Evolutionary conservation across 1,284 basidiomycete species (phyloP).

Genomic region (Anthracocystis setariae): DNA sequence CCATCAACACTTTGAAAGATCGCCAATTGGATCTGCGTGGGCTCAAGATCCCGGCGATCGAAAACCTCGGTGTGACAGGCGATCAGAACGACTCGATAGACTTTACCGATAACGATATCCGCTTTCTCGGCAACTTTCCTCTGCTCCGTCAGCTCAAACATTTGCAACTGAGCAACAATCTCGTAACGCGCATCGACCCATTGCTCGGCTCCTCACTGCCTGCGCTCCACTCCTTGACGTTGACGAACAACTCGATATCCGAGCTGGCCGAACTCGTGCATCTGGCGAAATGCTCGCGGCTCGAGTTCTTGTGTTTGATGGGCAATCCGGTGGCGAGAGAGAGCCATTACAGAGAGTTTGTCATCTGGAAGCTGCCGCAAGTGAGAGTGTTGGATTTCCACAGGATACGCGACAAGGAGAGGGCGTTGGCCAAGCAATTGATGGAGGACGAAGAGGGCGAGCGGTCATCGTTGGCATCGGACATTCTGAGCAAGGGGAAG

Average conservation of each 20-base stretch:
- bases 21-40: conserved; percentile 76
- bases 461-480: conserved; percentile 68
- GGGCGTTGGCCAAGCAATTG: conserved; percentile 50
- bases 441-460: conserved; percentile 58
- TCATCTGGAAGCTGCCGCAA: conserved; percentile 71
- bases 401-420: conserved; percentile 85
- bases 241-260: conserved; percentile 71
- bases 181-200: conserved; percentile 81
- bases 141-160: conserved; percentile 81
- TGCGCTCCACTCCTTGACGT: conserved; percentile 77
- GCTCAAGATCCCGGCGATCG: conserved; percentile 96
- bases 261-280: conserved; percentile 85
- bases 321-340: conserved; percentile 92
- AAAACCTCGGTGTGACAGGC: conserved; percentile 98
- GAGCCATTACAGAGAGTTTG: conserved; percentile 96
- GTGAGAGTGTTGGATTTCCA: conserved; percentile 96
- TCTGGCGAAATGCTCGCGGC: conserved; percentile 79
- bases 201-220: conserved; percentile 84
- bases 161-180: conserved; percentile 86
- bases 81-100: conserved; percentile 95
- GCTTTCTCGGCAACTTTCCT: conserved; percentile 85
- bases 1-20: conserved; percentile 89
- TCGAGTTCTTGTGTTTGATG: conserved; percentile 83
- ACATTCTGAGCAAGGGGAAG: conserved; percentile 75
- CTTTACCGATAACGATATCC: conserved; percentile 93